Evolutionary conservation across 2,329 filamentous ascomycete species (phyloP).

Genomic region (Sporothrix luriei): DNA sequence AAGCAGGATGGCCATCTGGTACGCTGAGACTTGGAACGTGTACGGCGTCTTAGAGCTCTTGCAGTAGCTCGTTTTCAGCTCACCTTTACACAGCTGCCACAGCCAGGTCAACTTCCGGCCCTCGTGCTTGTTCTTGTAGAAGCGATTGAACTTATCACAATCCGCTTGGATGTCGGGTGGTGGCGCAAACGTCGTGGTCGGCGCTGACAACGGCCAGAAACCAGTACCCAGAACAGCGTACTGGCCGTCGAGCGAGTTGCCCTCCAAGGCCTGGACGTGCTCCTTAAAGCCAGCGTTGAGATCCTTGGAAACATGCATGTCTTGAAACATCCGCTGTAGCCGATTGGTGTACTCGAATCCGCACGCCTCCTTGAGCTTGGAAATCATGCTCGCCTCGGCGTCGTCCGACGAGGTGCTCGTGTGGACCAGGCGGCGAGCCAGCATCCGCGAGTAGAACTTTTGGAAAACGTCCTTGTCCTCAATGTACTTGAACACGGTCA

Average conservation of each 20-base stretch:
- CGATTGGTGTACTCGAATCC: slow-evolving; percentile 99
- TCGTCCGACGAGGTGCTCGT: slow-evolving; percentile 95
- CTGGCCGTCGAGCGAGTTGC: slow-evolving; percentile 77
- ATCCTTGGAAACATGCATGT: slow-evolving; percentile 98
- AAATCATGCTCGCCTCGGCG: slow-evolving; percentile 98
- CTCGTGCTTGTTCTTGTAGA: slow-evolving; percentile 95
- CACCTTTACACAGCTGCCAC: slow-evolving; percentile 97
- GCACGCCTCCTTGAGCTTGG: slow-evolving; percentile 96
- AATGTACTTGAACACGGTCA: slow-evolving; percentile 99
- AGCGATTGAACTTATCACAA: slow-evolving; percentile 84
- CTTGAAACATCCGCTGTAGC: slow-evolving; percentile 99
- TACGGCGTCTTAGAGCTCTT: slow-evolving; percentile 87
- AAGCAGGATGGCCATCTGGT: slow-evolving; percentile 94
- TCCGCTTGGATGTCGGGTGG: slow-evolving; percentile 83
- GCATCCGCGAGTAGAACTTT: slow-evolving; percentile 97
- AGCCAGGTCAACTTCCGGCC: slow-evolving; percentile 96
- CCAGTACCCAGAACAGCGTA: slow-evolving; percentile 95
- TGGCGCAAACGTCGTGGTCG: slow-evolving; percentile 84
- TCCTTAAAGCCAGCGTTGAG: slow-evolving; percentile 88
- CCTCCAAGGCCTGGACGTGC: slow-evolving; percentile 65
- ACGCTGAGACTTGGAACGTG: slow-evolving; percentile 96
- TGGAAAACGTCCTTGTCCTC: slow-evolving; percentile 99
- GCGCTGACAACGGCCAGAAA: slow-evolving; percentile 92
- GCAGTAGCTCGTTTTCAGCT: slow-evolving; percentile 91
- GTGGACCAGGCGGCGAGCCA: slow-evolving; percentile 91